Base-by-base conservation (phyloP, 345 rosid genomes). In the Rhodamnia argentea region DNA sequence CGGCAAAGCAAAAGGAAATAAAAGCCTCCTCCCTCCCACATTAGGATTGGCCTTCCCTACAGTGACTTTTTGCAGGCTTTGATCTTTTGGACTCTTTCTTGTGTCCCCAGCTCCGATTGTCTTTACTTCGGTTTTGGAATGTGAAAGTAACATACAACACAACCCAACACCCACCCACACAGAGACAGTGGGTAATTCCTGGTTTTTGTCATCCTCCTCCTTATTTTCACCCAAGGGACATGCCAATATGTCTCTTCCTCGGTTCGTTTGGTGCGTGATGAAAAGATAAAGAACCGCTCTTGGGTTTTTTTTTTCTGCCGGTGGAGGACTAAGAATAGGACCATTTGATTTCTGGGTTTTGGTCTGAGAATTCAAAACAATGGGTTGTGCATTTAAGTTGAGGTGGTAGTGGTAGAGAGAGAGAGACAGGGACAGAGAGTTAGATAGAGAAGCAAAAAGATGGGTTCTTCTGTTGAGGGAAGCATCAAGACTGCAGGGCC, bases 401-500 rank as follows among this genome's bases (percentile, higher is more conserved):
- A 32, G 84, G 58, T 83, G 52, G 84, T n/a, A 51, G 44, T n/a
- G 15, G 84, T 52, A 52, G 84, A 52, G 42, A n/a, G 84, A 52
- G 42, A n/a, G 78, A 70, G 78, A 22, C n/a, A 52, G 55, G 59
- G 53, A 26, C 20, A 26, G 60, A 83, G 56, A 83, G 84, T 51
- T 18, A n/a, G 83, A 27, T 24, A 56, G 84, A 32, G 56, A 57
- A 83, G 58, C 58, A 83, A 52, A 83, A 82, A 85, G 83, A 92
- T 92, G 94, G 91, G 91, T 85, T 90, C 92, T 89, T 92, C 92
- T 87, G 86, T 51, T 27, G 98, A 94, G 87, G 99, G 93, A 88
- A 94, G 93, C 90, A 86, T 92, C 82, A 97, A 91, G 88, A 50
- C 92, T 50, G 95, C 83, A 84, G 91, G 88, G 47, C 83, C 92